phyloP scores from a whole-genome alignment of 441 rosid genomes.

The Erysimum cheiri region DNA sequence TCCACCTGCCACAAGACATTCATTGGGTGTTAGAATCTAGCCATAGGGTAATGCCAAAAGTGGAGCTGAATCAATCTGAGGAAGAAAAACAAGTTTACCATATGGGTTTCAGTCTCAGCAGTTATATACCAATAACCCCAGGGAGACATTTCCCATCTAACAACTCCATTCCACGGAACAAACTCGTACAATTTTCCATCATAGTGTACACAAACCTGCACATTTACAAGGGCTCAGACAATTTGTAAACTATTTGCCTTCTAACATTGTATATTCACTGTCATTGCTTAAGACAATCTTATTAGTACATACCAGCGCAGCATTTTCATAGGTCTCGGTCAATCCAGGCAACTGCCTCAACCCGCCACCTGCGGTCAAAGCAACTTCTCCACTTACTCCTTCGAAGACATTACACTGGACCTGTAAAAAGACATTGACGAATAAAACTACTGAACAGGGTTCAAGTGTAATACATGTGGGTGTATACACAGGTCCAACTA shows the following conservation, averaged over 20 bases:
- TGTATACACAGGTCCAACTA: conserved; percentile 9
- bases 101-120: conserved; percentile 75
- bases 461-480: conserved; percentile 6
- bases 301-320: conserved; percentile 74
- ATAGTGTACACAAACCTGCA: conserved; percentile 91
- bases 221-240: conserved; percentile 18
- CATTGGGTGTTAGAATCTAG: not conserved
- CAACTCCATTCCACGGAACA: conserved; percentile 90
- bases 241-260: conserved; percentile 8
- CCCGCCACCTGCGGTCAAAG: conserved; percentile 92
- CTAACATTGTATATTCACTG: not conserved
- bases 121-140: conserved; percentile 92
- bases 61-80: conserved; percentile 24
- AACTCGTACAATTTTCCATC: conserved; percentile 83
- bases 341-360: conserved; percentile 88
- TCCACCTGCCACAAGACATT: conserved; percentile 61
- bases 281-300: conserved; percentile 2
- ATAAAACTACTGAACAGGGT: conserved; percentile 25
- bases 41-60: conserved; percentile 22
- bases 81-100: conserved; percentile 52
- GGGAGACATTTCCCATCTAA: conserved; percentile 75
- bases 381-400: conserved; percentile 88
- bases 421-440: conserved; percentile 50
- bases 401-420: conserved; percentile 91
- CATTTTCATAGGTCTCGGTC: conserved; percentile 78